Evolutionary conservation across 106 monocot genomes (phyloP).

Genomic region (Phalaenopsis equestris): DNA sequence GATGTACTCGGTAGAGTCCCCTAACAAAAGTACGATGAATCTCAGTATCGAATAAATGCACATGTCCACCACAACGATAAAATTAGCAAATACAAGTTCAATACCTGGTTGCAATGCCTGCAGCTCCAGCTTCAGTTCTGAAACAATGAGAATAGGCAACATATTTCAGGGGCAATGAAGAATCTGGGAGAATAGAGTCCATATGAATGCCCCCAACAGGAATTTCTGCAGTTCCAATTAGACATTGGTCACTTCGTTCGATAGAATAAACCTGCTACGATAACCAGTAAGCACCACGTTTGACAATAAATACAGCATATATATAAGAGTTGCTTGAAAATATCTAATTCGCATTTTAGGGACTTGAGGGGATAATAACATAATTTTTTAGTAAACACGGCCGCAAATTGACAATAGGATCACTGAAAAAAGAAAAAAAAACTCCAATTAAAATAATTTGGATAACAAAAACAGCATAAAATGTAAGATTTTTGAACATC

Average conservation of each 20-base stretch:
- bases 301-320: not conserved
- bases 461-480: no score
- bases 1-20: conserved; percentile 92
- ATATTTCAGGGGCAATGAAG: conserved; percentile 83
- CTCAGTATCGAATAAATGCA: not conserved
- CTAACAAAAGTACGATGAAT: conserved; percentile 20
- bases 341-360: no score
- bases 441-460: no score
- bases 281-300: conserved; percentile 3
- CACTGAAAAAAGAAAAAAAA: no score
- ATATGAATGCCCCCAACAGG: conserved; percentile 97
- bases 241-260: conserved; percentile 85
- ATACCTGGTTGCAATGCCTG: conserved; percentile 76
- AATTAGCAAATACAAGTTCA: not conserved
- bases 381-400: no score
- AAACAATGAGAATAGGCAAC: conserved; percentile 96
- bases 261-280: conserved; percentile 87
- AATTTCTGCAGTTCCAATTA: conserved; percentile 96
- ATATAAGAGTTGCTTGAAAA: not conserved
- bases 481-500: no score
- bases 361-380: no score
- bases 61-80: no score
- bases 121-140: conserved; percentile 96
- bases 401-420: no score
- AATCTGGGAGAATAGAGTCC: conserved; percentile 84